Evolutionary conservation across 2,329 filamentous ascomycete genomes (phyloP), one percentile per base, ranked within the genome.

Genomic region (Fusarium sp.): DNA sequence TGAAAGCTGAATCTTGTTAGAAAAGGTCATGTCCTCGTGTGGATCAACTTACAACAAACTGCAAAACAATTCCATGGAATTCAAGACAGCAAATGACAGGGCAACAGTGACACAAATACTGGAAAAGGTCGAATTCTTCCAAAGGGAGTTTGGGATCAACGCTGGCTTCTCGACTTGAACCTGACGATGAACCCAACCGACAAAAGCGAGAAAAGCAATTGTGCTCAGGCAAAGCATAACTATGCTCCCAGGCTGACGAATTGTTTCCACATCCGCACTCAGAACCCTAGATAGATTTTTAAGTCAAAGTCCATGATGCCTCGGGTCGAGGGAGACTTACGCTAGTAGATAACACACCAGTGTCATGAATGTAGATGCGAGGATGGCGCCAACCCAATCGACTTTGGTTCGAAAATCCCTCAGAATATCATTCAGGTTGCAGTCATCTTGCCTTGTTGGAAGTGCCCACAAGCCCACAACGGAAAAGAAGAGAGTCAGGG

Each of bases 81-180:
- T 85, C 7, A 85, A 66, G 1, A 85, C 84, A 1, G 82, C 85
- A 68, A 81, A 85, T 0, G 85, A 82, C 9, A 88, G 73, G 85
- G 47, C 73, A 1, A 88, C 81, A 12, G 83, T 86, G 11, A 86
- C 71, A 74, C 90, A 91, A 32, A 89, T 85, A 33, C 81, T 84
- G 4, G 25, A 32, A 7, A 0, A 92, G 8, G 86, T 80, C 0
- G 79, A 76, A 58, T 89, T 90, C 20, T 80, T 85, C 90, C 90
- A 92, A 0, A 92, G 79, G 0, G 85, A 86, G 75, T 91, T 91
- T 0, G 90, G 90, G 22, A 92, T 90, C 17, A 52, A 20, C 2
- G 47, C 47, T 52, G 25, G 47, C 3, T 52, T 52, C 47, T 32
- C 20, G 25, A 12, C 25, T 52, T 12, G 17, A 52, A 14, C 86